phyloP scores from a whole-genome alignment of 495 filamentous ascomycete genomes.

The Penicillium parvum region DNA sequence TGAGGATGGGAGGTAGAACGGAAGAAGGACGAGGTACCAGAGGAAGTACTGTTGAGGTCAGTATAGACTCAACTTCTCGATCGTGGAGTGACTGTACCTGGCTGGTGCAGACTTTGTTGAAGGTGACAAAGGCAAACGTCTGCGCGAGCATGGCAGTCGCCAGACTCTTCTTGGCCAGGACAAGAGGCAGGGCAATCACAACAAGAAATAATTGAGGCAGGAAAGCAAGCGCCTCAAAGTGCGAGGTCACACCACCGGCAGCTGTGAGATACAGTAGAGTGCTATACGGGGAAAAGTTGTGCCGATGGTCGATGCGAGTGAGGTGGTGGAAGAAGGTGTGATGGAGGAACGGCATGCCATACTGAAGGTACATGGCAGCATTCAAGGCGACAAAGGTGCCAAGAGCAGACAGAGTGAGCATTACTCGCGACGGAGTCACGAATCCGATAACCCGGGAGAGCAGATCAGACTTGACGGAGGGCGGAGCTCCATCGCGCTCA shows the following conservation, averaged over 20 bases:
- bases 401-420: conserved; percentile 60
- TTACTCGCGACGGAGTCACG: conserved; percentile 56
- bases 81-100: conserved; percentile 55
- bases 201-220: conserved; percentile 79
- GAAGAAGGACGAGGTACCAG: conserved; percentile 92
- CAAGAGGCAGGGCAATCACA: conserved; percentile 69
- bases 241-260: conserved; percentile 42
- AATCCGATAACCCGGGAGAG: conserved; percentile 42
- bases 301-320: conserved; percentile 89
- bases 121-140: conserved; percentile 94
- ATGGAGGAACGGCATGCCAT: conserved; percentile 68
- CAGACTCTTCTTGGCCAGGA: conserved; percentile 77
- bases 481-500: conserved; percentile 28
- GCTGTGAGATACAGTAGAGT: conserved; percentile 83
- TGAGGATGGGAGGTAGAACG: conserved; percentile 80
- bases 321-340: conserved; percentile 93
- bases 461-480: conserved; percentile 1
- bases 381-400: conserved; percentile 69
- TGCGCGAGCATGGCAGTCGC: conserved; percentile 93
- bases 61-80: not conserved
- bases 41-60: conserved; percentile 77
- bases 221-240: conserved; percentile 79
- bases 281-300: conserved; percentile 98
- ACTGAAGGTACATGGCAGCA: conserved; percentile 68
- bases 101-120: conserved; percentile 97